These are phyloP conservation scores for Cryptosporidium tyzzeri DNA, from an alignment of 169 alveolate species.

Conservation along the genomic window DNA sequence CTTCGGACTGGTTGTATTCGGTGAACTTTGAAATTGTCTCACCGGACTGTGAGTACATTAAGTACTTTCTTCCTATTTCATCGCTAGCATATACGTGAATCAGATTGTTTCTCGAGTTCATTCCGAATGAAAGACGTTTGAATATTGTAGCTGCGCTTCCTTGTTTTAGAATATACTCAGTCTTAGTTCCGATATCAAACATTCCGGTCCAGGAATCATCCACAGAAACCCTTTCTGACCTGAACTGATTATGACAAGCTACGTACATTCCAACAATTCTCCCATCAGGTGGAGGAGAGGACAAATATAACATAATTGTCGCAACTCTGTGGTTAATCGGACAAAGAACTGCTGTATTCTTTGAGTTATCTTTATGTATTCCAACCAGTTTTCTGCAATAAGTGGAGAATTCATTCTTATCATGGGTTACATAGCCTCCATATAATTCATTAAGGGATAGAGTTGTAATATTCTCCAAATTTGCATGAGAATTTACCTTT, in stretches of 20 bases:
- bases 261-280: constrained; percentile 24
- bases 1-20: constrained; percentile 38
- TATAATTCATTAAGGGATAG: constrained; percentile 43
- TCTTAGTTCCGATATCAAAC: constrained; percentile 42
- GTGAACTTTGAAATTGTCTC: constrained; percentile 30
- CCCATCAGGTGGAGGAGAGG: constrained; percentile 19
- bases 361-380: constrained; percentile 15
- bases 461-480: constrained; percentile 2
- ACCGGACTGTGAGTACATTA: not conserved
- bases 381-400: constrained; percentile 58
- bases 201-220: constrained; percentile 70
- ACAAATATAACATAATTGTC: constrained; percentile 26
- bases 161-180: constrained; percentile 9
- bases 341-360: constrained; percentile 33
- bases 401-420: constrained; percentile 36
- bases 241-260: constrained; percentile 39
- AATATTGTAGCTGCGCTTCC: constrained; percentile 26
- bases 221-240: constrained; percentile 8
- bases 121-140: constrained; percentile 41
- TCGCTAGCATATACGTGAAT: constrained; percentile 50
- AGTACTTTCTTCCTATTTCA: constrained; percentile 40
- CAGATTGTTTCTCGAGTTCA: not conserved
- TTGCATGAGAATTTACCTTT: constrained; percentile 15
- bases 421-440: constrained; percentile 32
- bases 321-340: constrained; percentile 46